Base-by-base conservation (phyloP, 2,329 filamentous ascomycete genomes). In the Neonectria magnoliae region DNA sequence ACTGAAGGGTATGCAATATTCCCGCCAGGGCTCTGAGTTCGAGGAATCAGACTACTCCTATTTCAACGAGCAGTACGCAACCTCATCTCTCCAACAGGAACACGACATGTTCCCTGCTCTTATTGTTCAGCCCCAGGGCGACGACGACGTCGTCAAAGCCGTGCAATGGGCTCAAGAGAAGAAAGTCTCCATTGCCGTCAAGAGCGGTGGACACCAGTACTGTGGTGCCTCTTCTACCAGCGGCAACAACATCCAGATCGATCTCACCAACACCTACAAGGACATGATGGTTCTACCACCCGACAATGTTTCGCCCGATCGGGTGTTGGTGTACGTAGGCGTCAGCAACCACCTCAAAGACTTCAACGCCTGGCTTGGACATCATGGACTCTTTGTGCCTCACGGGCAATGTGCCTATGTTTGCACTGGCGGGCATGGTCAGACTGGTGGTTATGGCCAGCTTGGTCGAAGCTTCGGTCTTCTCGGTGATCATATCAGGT, bases 401-500 rank as follows among this genome's bases (percentile, higher is more conserved):
- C 78, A 81, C 9, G 83, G 83, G 0, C 82, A 84, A 53, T 85
- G 83, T 53, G 77, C 77, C 4, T 77, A 79, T 20, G 82, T 85
- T 4, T 80, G 80, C 53, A 69, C 84, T 0, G 83, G 83, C 7
- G 83, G 83, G 0, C 83, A 85, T 62, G 81, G 77, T 1, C 82
- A 85, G 65, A 83, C 81, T 1, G 83, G 83, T 44, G 83, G 83
- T 4, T 84, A 82, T 55, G 82, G 83, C 1, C 81, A 83, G 64
- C 74, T 84, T 1, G 81, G 74, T 5, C 81, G 83, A 6, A 81
- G 80, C 65, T 85, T 85, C 51, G 87, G 87, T 1, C 77, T 89
- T 0, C 81, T 81, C 5, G 85, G 85, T 1, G 87, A 89, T 64
- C 82, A 88, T 55, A 81, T 85, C 7, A 70, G 85, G 1, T 79